Percentiles rank a stretch among this genome's conserved stretches.
Evolutionary conservation across 108 stramenopile species (phyloP).

Genomic region (Fragilariopsis cylindrus): DNA sequence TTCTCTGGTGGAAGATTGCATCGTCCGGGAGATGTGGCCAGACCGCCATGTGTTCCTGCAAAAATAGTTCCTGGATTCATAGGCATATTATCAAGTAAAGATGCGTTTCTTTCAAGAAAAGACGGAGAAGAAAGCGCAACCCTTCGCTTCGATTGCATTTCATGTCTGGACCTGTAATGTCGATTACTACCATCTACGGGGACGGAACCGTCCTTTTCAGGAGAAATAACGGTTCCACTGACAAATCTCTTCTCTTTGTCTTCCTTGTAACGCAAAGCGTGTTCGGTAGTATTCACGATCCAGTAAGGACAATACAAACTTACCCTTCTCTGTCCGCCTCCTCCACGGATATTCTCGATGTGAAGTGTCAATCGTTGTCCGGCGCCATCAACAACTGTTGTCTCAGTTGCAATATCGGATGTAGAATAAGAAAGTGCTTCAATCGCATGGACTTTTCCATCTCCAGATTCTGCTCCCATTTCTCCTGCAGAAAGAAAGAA

Average conservation of each 20-base stretch:
- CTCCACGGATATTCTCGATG: constrained; percentile 88
- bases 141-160: constrained; percentile 18
- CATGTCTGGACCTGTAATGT: constrained; percentile 29
- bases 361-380: constrained; percentile 83
- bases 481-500: constrained; percentile 3
- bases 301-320: constrained; percentile 90
- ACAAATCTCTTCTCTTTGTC: constrained; percentile 69
- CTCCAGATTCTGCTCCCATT: constrained; percentile 21
- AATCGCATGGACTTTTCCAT: constrained; percentile 48
- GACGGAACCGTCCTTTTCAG: constrained; percentile 57
- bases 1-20: constrained; percentile 35
- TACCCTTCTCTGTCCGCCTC: constrained; percentile 89
- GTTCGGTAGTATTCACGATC: constrained; percentile 94
- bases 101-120: neutral
- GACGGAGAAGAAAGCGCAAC: constrained; percentile 1
- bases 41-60: constrained; percentile 75
- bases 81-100: constrained; percentile 19
- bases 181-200: constrained; percentile 71
- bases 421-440: constrained; percentile 40
- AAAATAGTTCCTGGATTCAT: constrained; percentile 60
- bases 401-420: constrained; percentile 67
- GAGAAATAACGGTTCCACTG: constrained; percentile 67
- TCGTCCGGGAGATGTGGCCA: constrained; percentile 43
- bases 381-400: constrained; percentile 81
- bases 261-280: constrained; percentile 83